Evolutionary conservation across 176 grass and related monocot species (phyloP).

Genomic region (Triticum dicoccoides): DNA sequence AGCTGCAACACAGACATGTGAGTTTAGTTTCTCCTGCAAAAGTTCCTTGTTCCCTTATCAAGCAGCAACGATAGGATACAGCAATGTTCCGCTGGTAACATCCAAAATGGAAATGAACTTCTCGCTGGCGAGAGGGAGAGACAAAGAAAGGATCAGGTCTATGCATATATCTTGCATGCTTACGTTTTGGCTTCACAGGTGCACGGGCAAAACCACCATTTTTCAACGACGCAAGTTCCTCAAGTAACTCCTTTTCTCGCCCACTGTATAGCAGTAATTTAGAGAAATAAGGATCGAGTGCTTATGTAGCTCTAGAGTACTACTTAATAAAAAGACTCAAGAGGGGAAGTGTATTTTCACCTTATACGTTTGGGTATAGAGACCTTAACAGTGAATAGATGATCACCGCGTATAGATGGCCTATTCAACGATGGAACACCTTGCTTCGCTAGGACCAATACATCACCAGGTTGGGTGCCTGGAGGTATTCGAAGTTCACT

Average conservation of each 20-base stretch:
- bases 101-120: constrained; percentile 13
- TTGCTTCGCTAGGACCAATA: constrained; percentile 77
- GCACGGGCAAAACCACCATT: constrained; percentile 33
- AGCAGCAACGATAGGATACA: neutral
- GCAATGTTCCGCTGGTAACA: constrained; percentile 11
- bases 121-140: neutral
- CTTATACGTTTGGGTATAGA: constrained; percentile 93
- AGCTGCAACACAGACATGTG: constrained; percentile 35
- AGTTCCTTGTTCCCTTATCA: neutral
- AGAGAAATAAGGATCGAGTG: neutral
- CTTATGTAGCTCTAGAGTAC: constrained; percentile 5
- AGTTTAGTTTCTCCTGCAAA: neutral
- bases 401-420: constrained; percentile 81
- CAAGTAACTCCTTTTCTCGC: constrained; percentile 75
- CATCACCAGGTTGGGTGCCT: constrained; percentile 94
- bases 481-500: constrained; percentile 90
- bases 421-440: constrained; percentile 95
- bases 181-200: constrained; percentile 60
- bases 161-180: neutral
- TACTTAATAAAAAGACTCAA: constrained; percentile 1
- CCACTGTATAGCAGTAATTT: constrained; percentile 46
- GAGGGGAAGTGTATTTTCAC: constrained; percentile 38
- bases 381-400: constrained; percentile 91
- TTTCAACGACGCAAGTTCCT: constrained; percentile 82
- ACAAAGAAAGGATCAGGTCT: neutral